Evolutionary conservation across 2,329 filamentous ascomycete genomes (phyloP).

Genomic region (Pseudocercospora fijiensis): DNA sequence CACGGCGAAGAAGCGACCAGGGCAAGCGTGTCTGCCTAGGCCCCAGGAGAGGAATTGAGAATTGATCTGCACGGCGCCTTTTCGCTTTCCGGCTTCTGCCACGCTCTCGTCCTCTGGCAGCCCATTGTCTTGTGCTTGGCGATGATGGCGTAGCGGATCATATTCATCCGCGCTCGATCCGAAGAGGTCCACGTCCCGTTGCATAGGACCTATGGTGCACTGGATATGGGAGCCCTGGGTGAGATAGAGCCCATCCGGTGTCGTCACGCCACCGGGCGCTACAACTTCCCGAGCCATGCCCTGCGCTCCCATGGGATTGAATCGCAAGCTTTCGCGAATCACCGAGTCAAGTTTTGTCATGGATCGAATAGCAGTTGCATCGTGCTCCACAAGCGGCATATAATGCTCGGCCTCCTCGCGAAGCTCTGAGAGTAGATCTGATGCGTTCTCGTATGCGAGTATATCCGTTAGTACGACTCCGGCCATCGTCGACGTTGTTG

Average conservation of each 20-base stretch:
- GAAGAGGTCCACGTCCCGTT: slow-evolving; percentile 29
- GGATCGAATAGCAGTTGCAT: slow-evolving; percentile 22
- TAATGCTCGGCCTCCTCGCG: slow-evolving; percentile 21
- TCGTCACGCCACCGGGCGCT: slow-evolving; percentile 24
- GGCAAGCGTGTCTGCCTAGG: slow-evolving; percentile 27
- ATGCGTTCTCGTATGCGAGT: slow-evolving; percentile 14
- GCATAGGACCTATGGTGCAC: slow-evolving; percentile 22
- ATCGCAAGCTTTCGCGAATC: slow-evolving; percentile 32
- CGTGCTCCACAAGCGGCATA: slow-evolving; percentile 8
- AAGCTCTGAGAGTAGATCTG: slow-evolving; percentile 13
- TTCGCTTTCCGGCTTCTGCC: background rate
- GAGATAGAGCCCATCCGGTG: slow-evolving; percentile 26
- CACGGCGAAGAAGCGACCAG: slow-evolving; percentile 47
- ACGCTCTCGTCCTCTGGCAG: background rate
- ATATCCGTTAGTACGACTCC: slow-evolving; percentile 22
- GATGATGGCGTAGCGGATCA: slow-evolving; percentile 28
- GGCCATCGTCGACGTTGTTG: slow-evolving; percentile 23
- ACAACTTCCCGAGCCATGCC: slow-evolving; percentile 26
- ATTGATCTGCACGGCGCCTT: slow-evolving; percentile 15
- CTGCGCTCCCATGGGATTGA: slow-evolving; percentile 13
- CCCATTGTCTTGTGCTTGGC: background rate
- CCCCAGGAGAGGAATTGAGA: slow-evolving; percentile 27
- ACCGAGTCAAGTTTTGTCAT: slow-evolving; percentile 27
- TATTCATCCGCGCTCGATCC: slow-evolving; percentile 23
- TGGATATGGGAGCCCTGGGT: slow-evolving; percentile 27